Conservation (phyloP, 805 yeast genomes). For the Starmerella asiatica region DNA sequence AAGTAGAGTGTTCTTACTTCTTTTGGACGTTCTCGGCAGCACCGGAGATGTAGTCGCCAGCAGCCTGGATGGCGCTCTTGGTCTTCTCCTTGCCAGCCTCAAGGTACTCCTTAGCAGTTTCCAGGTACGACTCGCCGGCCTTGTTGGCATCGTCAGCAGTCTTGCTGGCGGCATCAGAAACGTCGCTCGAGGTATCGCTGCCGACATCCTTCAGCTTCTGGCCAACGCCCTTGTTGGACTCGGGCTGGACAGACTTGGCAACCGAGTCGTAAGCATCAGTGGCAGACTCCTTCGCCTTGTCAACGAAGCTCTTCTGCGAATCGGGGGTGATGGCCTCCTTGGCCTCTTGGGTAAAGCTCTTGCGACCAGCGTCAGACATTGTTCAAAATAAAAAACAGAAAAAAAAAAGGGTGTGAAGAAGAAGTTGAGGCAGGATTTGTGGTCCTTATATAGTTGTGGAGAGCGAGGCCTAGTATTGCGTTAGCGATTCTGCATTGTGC, state of each 20-base stretch:
- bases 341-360: constrained; percentile 55
- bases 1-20: constrained; percentile 4
- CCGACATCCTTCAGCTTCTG: constrained; percentile 59
- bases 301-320: constrained; percentile 45
- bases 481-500: neutral
- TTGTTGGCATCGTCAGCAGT: constrained; percentile 44
- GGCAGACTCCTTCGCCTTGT: constrained; percentile 57
- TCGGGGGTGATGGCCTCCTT: constrained; percentile 60
- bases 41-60: constrained; percentile 24
- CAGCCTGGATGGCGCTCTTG: constrained; percentile 20
- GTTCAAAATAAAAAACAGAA: constrained; percentile 55
- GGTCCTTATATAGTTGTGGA: constrained; percentile 14
- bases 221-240: constrained; percentile 34
- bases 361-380: constrained; percentile 45
- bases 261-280: constrained; percentile 55
- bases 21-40: constrained; percentile 26
- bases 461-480: neutral
- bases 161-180: constrained; percentile 33
- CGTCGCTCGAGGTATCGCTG: constrained; percentile 43
- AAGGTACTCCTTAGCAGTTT: constrained; percentile 23
- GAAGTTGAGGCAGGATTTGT: too few species aligned
- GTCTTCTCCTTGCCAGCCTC: constrained; percentile 14
- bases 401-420: constrained; percentile 33
- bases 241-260: constrained; percentile 49
- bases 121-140: constrained; percentile 18